phyloP scores from a whole-genome alignment of 2,329 filamentous ascomycete species.

The Trichoderma lentiforme region DNA sequence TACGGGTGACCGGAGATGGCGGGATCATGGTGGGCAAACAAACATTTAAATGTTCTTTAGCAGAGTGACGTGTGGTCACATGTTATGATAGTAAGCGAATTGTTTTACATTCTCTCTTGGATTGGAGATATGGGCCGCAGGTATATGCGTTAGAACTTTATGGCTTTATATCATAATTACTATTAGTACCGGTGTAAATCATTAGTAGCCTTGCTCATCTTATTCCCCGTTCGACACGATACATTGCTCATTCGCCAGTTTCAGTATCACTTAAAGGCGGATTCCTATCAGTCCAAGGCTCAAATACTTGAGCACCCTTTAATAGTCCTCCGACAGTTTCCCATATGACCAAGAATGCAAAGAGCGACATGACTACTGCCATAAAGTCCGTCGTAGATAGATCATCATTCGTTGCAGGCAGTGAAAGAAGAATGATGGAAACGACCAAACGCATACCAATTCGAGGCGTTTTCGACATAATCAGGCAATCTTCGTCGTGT shows the following conservation, averaged over 20 bases:
- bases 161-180: neutral
- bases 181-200: neutral
- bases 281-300: constrained; percentile 32
- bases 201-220: neutral
- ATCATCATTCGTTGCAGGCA: constrained; percentile 36
- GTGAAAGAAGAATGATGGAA: constrained; percentile 32
- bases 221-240: too few relatives aligned
- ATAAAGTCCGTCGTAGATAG: constrained; percentile 35
- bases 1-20: neutral
- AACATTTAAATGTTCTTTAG: neutral
- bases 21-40: neutral
- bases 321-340: constrained; percentile 40
- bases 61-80: neutral
- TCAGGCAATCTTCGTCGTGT: constrained; percentile 34
- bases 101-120: neutral
- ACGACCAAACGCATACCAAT: constrained; percentile 35
- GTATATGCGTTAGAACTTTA: neutral
- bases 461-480: constrained; percentile 35
- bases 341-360: constrained; percentile 42
- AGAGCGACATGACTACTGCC: constrained; percentile 41
- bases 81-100: neutral
- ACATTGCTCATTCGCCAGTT: neutral
- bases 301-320: constrained; percentile 31
- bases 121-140: neutral
- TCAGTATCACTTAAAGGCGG: constrained; percentile 27